phyloP scores from a whole-genome alignment of 768 basidiomycete species.

The Pulveroboletus sp. region DNA sequence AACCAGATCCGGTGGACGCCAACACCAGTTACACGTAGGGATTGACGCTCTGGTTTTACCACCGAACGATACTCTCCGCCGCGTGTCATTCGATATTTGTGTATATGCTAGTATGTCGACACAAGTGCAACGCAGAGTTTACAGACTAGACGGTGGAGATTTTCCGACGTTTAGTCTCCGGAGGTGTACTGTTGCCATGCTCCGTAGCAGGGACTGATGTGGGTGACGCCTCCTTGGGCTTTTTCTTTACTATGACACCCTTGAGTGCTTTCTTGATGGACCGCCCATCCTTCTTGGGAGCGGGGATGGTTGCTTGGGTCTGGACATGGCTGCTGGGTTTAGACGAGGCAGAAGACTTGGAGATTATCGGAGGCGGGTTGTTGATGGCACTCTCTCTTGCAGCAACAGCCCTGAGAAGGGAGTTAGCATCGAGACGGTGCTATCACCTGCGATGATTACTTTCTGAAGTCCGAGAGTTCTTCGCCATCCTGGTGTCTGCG shows the following conservation, averaged over 20 bases:
- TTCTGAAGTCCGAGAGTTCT: constrained; percentile 73
- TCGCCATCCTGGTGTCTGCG: constrained; percentile 73
- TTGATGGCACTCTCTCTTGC: constrained; percentile 54
- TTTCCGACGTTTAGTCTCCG: constrained; percentile 57
- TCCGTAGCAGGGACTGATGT: constrained; percentile 16
- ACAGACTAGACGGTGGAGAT: constrained; percentile 33
- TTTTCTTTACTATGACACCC: constrained; percentile 80
- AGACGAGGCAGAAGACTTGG: constrained; percentile 27
- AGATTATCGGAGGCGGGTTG: constrained; percentile 32
- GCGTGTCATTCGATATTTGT: background rate
- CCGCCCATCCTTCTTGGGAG: constrained; percentile 50
- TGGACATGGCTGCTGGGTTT: constrained; percentile 28
- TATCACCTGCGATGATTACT: constrained; percentile 41
- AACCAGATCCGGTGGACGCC: constrained; percentile 75
- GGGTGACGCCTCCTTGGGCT: constrained; percentile 39
- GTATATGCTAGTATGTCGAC: constrained; percentile 6
- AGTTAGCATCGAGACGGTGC: constrained; percentile 7
- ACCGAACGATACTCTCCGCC: constrained; percentile 4
- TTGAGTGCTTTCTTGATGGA: constrained; percentile 59
- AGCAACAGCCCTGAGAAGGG: constrained; percentile 54
- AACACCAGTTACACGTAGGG: constrained; percentile 47
- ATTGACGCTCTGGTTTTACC: constrained; percentile 12
- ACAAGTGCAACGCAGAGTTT: constrained; percentile 9
- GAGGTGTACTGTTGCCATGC: constrained; percentile 28
- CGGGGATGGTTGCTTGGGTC: constrained; percentile 26